Percentiles rank a stretch among this genome's conserved stretches.
Conservation (phyloP, 2,329 filamentous ascomycete genomes). For the Apiospora phragmitis region DNA sequence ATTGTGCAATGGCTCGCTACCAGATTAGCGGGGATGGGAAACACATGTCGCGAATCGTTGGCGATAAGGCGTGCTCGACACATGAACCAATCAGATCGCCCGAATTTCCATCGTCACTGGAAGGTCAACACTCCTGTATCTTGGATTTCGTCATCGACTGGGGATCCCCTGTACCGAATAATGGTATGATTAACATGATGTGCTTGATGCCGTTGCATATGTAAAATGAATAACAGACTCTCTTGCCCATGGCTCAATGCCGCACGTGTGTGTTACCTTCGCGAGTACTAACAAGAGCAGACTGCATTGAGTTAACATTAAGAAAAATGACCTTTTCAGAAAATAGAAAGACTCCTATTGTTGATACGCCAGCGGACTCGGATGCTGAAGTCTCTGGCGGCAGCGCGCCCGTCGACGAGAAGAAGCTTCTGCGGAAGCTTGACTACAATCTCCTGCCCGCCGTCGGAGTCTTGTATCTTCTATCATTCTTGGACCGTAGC, state of each 20-base stretch:
- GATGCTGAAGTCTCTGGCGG: conserved; percentile 21
- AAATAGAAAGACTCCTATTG: not conserved
- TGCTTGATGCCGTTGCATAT: not conserved
- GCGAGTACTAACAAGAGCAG: too few relatives aligned
- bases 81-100: not conserved
- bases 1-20: not conserved
- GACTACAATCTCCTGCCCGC: conserved; percentile 53
- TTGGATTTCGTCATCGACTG: not conserved
- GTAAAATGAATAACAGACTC: not conserved
- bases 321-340: not conserved
- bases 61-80: not conserved
- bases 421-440: conserved; percentile 56
- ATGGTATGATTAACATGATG: not conserved
- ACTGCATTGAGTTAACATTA: not conserved
- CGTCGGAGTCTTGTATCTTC: conserved; percentile 54
- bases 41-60: not conserved
- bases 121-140: not conserved
- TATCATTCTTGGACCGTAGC: conserved; percentile 58
- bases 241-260: too few relatives aligned
- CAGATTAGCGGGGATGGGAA: not conserved
- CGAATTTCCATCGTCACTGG: not conserved
- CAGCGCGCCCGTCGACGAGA: conserved; percentile 49
- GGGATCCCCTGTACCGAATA: not conserved
- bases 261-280: too few relatives aligned
- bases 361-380: conserved; percentile 20